Percentiles rank a stretch among this genome's conserved stretches.
phyloP scores from a whole-genome alignment of 345 rosid species.

The Excoecaria cochinchinensis region DNA sequence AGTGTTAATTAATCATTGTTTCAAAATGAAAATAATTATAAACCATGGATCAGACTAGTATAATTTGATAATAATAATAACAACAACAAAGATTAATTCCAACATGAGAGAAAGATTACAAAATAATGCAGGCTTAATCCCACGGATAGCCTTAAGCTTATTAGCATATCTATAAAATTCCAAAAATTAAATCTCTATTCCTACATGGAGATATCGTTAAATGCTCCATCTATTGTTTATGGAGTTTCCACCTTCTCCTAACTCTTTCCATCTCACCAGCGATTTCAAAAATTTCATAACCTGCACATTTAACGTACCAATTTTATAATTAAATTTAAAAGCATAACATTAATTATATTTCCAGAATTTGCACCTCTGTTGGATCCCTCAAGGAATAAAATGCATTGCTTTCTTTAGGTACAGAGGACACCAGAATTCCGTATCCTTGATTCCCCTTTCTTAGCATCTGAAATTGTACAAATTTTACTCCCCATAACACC shows the following conservation, averaged over 20 bases:
- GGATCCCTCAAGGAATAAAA: constrained; percentile 77
- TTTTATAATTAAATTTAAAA: too few relatives aligned
- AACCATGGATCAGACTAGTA: too few relatives aligned
- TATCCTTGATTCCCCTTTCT: constrained; percentile 57
- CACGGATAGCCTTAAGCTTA: too few relatives aligned
- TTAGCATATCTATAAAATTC: neutral
- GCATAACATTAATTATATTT: too few relatives aligned
- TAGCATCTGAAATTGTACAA: constrained; percentile 44
- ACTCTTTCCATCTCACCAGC: constrained; percentile 64
- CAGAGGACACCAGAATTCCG: constrained; percentile 82
- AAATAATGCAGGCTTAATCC: too few relatives aligned
- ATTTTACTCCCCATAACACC: neutral
- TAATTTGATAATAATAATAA: too few relatives aligned
- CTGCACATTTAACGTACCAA: constrained; percentile 31
- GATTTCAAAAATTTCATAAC: constrained; percentile 78
- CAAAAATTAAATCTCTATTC: neutral
- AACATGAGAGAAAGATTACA: too few relatives aligned
- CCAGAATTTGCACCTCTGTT: constrained; percentile 50
- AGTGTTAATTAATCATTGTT: too few relatives aligned
- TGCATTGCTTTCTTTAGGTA: constrained; percentile 77
- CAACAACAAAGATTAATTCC: too few relatives aligned
- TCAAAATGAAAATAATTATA: too few relatives aligned
- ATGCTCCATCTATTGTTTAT: constrained; percentile 9
- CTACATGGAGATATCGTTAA: neutral
- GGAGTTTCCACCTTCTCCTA: constrained; percentile 1